Percentiles rank a stretch among this genome's conserved stretches.
phyloP scores from a whole-genome alignment of 2,329 filamentous ascomycete genomes.

The Penicillium sp. region DNA sequence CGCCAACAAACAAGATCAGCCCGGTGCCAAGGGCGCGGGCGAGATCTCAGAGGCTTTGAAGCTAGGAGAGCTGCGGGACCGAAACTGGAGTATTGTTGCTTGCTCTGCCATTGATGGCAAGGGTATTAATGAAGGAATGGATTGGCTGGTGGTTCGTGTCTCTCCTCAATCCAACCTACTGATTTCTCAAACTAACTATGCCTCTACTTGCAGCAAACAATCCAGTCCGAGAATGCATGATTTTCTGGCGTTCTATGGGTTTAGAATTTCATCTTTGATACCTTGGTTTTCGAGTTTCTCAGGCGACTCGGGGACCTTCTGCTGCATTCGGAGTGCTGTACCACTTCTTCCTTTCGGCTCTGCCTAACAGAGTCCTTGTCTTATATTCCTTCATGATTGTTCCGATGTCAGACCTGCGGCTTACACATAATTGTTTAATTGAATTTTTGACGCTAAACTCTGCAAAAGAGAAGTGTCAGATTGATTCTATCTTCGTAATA shows the following conservation, averaged over 20 bases:
- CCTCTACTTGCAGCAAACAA: conserved; percentile 39
- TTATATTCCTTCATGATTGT: conserved; percentile 37
- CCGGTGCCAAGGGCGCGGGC: conserved; percentile 90
- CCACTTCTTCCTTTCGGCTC: conserved; percentile 27
- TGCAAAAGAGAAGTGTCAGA: not conserved
- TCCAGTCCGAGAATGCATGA: conserved; percentile 46
- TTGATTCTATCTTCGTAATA: not conserved
- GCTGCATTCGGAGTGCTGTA: conserved; percentile 25
- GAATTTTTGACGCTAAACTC: conserved; percentile 14
- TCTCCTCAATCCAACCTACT: conserved; percentile 15
- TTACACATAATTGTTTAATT: conserved; percentile 39
- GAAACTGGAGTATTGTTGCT: conserved; percentile 99
- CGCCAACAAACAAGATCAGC: conserved; percentile 98
- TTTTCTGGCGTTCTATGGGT: conserved; percentile 31
- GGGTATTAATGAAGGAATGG: conserved; percentile 96
- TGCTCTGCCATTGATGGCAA: conserved; percentile 95
- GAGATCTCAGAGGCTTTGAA: conserved; percentile 94
- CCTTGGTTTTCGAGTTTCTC: conserved; percentile 21
- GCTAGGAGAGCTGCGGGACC: conserved; percentile 85
- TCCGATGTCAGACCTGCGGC: conserved; percentile 19
- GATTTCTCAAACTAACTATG: not conserved
- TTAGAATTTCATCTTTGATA: conserved; percentile 35
- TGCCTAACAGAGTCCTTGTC: conserved; percentile 32
- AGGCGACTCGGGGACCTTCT: conserved; percentile 18
- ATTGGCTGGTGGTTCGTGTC: conserved; percentile 83